These are phyloP conservation scores for Metrosideros polymorpha DNA, from an alignment of 441 rosid species.

Conservation along the genomic window DNA sequence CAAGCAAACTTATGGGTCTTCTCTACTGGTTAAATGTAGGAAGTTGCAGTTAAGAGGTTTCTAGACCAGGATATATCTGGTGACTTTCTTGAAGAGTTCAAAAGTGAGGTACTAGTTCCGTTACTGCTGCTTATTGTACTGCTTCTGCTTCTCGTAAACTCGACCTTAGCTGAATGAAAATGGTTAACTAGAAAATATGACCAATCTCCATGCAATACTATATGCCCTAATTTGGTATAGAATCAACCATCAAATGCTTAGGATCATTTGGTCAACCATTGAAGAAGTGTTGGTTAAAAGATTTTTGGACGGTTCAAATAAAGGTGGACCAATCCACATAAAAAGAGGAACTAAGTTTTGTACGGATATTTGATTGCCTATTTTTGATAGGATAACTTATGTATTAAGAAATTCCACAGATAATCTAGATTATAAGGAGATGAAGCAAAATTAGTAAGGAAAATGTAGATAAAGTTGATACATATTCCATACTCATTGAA, in stretches of 20 bases:
- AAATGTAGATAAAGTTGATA: neutral
- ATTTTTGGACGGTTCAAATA: neutral
- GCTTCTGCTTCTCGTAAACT: neutral
- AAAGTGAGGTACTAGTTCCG: conserved; percentile 43
- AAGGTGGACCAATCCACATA: neutral
- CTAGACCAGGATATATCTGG: conserved; percentile 63
- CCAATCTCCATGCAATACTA: neutral
- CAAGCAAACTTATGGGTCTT: neutral
- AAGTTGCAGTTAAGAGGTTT: conserved; percentile 74
- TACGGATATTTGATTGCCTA: neutral
- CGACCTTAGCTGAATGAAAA: neutral
- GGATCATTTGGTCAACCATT: neutral
- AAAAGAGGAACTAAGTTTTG: neutral
- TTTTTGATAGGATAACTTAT: neutral
- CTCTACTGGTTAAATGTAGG: conserved; percentile 19
- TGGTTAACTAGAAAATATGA: neutral
- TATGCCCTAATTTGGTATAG: neutral
- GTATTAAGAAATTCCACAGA: neutral
- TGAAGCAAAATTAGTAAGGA: neutral
- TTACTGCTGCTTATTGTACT: neutral
- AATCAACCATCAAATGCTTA: neutral
- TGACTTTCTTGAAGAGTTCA: conserved; percentile 61
- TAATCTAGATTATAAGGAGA: neutral
- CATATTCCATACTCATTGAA: neutral
- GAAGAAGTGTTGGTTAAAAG: neutral